Base-by-base conservation (phyloP, 441 rosid species). In the Corymbia calophylla region DNA sequence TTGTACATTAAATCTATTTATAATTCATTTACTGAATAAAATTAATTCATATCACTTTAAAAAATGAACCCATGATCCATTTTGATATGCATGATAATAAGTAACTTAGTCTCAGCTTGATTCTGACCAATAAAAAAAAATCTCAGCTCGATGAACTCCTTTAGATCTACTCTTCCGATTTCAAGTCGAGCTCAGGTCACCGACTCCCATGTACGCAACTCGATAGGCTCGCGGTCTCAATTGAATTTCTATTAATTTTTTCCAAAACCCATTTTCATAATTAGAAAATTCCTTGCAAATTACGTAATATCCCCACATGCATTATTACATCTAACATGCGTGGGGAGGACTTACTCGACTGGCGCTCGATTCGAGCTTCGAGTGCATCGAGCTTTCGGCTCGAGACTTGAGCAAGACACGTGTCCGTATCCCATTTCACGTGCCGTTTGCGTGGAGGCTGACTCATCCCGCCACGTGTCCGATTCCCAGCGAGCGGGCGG, bases 21-120 rank as follows among this genome's bases (percentile, higher is more conserved):
- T 39, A 39, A 39, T 39, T 39, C 44, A 39, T 39, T 39, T 39
- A 39, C 44, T 39, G 44, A 39, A 39, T 39, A 39, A 39, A 39
- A 39, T 39, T 39, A 39, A 39, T 39, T 39, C 44, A 39, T 39
- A 39, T 39, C 44, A 39, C 4, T 0, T 58, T 10, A 58, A 25
- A 58, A 58, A 58, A 2, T 25, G 0, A 25, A 0, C 25, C 25
- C 17, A 25, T 10, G 1, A 25, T 0, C 0, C 0, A 10, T 58
- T 58, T 25, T 58, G 14, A 58, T 2, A 25, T 0, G 2, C 25
- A 0, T 58, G 11, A 10, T 58, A 1, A n/a, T 64, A 64, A n/a
- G 2, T 3, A 16, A 16, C 11, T 64, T 3, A 3, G 4, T 0
- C 8, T 15, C 0, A 9, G n/a, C 14, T 29, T 0, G 5, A 62